Conservation (phyloP, 441 rosid genomes). For the Flueggea neowawraea region DNA sequence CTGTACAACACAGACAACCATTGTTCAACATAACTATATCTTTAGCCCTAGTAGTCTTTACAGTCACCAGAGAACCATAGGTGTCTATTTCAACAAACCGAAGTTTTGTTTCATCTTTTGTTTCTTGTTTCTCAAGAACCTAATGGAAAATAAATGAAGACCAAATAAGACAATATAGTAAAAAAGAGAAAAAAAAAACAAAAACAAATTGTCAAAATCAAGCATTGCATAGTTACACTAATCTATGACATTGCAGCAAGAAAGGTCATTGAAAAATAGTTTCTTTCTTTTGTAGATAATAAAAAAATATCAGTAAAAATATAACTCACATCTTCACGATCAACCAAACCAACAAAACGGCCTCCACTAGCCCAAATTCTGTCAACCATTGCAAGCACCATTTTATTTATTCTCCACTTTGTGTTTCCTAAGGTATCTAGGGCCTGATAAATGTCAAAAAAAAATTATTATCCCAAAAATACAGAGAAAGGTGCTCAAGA, state of each 20-base stretch:
- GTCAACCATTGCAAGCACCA: constrained; percentile 76
- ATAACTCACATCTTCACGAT: constrained; percentile 83
- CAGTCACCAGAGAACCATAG: no score
- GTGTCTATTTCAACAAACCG: background rate
- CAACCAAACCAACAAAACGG: constrained; percentile 70
- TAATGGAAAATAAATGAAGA: constrained; percentile 24
- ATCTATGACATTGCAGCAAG: no score
- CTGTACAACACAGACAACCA: no score
- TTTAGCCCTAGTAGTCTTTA: no score
- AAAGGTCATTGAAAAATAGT: no score
- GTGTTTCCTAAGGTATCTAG: constrained; percentile 91
- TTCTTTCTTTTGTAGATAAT: no score
- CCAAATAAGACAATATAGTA: background rate
- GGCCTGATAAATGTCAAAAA: constrained; percentile 48
- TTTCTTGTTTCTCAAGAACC: constrained; percentile 67
- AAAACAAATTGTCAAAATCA: background rate
- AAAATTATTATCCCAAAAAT: constrained; percentile 16
- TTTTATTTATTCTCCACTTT: constrained; percentile 91
- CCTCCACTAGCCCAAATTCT: constrained; percentile 98
- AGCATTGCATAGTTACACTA: background rate
- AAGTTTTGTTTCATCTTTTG: constrained; percentile 61
- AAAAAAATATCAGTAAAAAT: background rate
- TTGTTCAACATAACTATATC: no score
- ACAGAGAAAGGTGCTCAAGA: background rate
- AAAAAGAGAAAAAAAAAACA: constrained; percentile 3